Evolutionary conservation across 768 basidiomycete species (phyloP), one percentile per base, ranked within the genome.

Genomic region (Clathrus columnatus): DNA sequence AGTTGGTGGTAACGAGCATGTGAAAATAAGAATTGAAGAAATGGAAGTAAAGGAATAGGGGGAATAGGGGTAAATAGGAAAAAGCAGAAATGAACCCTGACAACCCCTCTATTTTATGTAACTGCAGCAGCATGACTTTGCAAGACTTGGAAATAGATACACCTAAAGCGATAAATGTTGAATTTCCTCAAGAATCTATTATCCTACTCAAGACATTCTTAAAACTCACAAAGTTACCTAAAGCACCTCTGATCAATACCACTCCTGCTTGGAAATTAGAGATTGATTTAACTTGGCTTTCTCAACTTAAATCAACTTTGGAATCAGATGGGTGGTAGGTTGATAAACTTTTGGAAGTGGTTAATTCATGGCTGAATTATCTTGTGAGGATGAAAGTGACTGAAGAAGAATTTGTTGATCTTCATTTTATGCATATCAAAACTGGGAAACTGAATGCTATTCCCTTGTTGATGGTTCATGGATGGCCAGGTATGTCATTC

Each of bases 401-500:
- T 6, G 26, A 28, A 16, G 30, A 54, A n/a, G 59, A 60, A 24
- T 45, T 46, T 24, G 23, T 60, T 16, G 56, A 57, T 42, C 26
- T 60, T 30, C 59, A 60, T 51, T 60, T 57, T 42, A 41, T 60
- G 18, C 59, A 60, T 42, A 56, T 51, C 21, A 51, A 42, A 16
- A 57, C 50, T 46, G n/a, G 30, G 4, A 29, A 41, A 44, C 20
- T 46, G 10, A 51, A 57, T 30, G 59, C 59, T 6, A 46, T 57
- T 41, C 59, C 59, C 18, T 30, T 60, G 29, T 24, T 60, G 16
- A 48, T 60, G n/a, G 30, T 60, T 7, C 59, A 60, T 28, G 59
- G 59, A 11, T 60, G 59, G 59, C 59, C 59, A 5, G 59, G 59
- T 60, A 53, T 17, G 43, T 28, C 0, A 18, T 18, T 1, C 27